phyloP scores from a whole-genome alignment of 352 stramenopile species.

The Nothophytophthora sp. region DNA sequence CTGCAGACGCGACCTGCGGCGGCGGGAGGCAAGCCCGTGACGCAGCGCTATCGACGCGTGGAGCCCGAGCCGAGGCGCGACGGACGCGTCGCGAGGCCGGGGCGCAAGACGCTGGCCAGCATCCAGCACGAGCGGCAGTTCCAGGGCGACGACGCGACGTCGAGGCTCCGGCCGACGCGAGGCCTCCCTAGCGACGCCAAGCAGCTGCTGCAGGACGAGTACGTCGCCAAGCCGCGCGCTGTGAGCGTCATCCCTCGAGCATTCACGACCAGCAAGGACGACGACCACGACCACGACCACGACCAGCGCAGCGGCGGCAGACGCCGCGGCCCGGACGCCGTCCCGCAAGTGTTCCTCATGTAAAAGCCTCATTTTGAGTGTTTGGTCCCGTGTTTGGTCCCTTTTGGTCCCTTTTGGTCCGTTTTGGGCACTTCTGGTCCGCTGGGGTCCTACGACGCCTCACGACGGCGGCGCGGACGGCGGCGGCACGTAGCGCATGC shows the following conservation, averaged over 20 bases:
- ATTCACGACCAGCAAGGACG: slow-evolving; percentile 13
- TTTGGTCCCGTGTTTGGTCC: too few relatives aligned
- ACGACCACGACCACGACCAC: slow-evolving; percentile 5
- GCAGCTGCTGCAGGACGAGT: slow-evolving; percentile 69
- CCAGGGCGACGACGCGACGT: slow-evolving; percentile 22
- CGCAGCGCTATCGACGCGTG: slow-evolving; percentile 48
- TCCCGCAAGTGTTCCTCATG: slow-evolving; percentile 77
- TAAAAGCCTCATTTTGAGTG: too few relatives aligned
- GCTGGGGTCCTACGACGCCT: too few relatives aligned
- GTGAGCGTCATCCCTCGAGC: slow-evolving; percentile 57
- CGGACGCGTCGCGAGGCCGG: slow-evolving; percentile 13
- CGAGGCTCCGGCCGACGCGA: slow-evolving; percentile 25
- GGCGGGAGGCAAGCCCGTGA: slow-evolving; percentile 50
- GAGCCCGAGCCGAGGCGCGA: slow-evolving; percentile 8
- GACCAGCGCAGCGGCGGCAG: slow-evolving; percentile 39
- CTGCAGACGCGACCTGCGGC: slow-evolving; percentile 13
- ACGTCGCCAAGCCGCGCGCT: slow-evolving; percentile 55
- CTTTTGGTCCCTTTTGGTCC: slow-evolving; percentile 10
- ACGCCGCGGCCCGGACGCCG: slow-evolving; percentile 33
- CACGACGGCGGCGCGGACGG: slow-evolving; percentile 8
- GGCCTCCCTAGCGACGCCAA: slow-evolving; percentile 50
- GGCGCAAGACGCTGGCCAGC: slow-evolving; percentile 57
- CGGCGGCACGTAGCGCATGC: slow-evolving; percentile 71
- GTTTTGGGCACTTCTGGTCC: slow-evolving; percentile 7
- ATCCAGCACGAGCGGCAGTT: slow-evolving; percentile 72